Percentiles rank a stretch among this genome's conserved stretches.
These are phyloP conservation scores for Moesziomyces globuligerus DNA, from an alignment of 1,284 basidiomycete species.

Conservation along the genomic window DNA sequence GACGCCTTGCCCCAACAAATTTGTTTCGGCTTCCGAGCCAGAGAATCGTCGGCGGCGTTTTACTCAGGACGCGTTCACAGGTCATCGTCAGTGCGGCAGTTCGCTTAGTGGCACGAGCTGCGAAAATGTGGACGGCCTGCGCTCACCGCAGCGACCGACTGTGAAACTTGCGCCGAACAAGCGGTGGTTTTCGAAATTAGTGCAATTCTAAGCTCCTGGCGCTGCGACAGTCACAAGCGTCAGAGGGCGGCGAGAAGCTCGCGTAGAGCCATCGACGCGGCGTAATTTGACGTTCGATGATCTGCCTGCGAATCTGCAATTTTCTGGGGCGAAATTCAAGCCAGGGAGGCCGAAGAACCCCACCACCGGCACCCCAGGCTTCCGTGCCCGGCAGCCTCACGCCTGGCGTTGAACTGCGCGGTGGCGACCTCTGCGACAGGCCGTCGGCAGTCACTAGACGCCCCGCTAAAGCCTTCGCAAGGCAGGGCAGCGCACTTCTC, in stretches of 20 bases:
- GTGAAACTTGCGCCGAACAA: not conserved
- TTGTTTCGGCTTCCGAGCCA: not conserved
- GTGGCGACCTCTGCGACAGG: not conserved
- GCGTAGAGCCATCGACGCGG: not conserved
- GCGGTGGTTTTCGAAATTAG: not conserved
- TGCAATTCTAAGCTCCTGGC: not conserved
- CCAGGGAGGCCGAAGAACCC: not conserved
- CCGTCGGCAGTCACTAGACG: not conserved
- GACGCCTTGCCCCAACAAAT: not conserved
- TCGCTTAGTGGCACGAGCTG: no score
- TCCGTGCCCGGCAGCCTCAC: not conserved
- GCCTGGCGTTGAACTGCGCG: not conserved
- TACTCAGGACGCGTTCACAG: no score
- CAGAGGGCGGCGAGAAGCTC: not conserved
- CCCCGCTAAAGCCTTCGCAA: not conserved
- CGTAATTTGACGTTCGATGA: not conserved
- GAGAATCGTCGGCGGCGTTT: no score
- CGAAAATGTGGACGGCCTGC: no score
- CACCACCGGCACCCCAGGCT: not conserved
- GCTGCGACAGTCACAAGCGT: not conserved
- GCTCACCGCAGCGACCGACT: not conserved
- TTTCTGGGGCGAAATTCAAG: not conserved
- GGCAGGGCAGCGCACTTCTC: no score
- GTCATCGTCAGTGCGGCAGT: no score
- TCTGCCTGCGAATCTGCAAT: not conserved